These are phyloP conservation scores for Coemansia sp. DNA, from an alignment of 192 early-diverging fungal species.

Conservation along the genomic window DNA sequence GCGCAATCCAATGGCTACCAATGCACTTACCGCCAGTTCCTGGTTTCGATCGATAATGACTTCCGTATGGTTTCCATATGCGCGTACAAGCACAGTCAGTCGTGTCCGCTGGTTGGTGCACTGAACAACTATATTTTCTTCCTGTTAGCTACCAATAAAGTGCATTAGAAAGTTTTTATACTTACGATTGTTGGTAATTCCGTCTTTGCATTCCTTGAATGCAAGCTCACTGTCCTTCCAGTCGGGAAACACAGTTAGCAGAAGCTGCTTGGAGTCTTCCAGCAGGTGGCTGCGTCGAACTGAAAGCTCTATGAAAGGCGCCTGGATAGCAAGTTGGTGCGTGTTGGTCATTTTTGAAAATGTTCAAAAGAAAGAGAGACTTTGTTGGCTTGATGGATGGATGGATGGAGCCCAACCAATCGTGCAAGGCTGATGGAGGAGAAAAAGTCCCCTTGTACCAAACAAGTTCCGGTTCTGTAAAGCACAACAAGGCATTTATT, in stretches of 20 bases:
- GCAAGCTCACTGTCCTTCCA: slow-evolving; percentile 61
- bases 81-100: slow-evolving; percentile 74
- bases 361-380: neutral
- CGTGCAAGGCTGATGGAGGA: too few relatives aligned
- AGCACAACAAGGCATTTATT: too few relatives aligned
- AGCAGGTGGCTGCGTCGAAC: slow-evolving; percentile 61
- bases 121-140: slow-evolving; percentile 57
- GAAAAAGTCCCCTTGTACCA: too few relatives aligned
- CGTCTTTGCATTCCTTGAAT: slow-evolving; percentile 71
- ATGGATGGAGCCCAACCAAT: too few relatives aligned
- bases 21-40: slow-evolving; percentile 78
- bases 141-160: neutral
- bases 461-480: too few relatives aligned
- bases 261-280: slow-evolving; percentile 60
- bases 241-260: slow-evolving; percentile 57
- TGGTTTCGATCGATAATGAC: slow-evolving; percentile 84
- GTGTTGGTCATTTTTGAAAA: slow-evolving; percentile 36
- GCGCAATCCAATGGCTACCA: slow-evolving; percentile 3
- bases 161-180: neutral
- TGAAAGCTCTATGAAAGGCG: slow-evolving; percentile 7
- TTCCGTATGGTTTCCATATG: slow-evolving; percentile 85
- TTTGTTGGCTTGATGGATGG: too few relatives aligned
- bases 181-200: slow-evolving; percentile 75
- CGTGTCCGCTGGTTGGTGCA: slow-evolving; percentile 60
- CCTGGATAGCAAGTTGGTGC: slow-evolving; percentile 1